These are phyloP conservation scores for Plectosphaerella plurivora DNA, from an alignment of 2,329 filamentous ascomycete species.

Conservation along the genomic window DNA sequence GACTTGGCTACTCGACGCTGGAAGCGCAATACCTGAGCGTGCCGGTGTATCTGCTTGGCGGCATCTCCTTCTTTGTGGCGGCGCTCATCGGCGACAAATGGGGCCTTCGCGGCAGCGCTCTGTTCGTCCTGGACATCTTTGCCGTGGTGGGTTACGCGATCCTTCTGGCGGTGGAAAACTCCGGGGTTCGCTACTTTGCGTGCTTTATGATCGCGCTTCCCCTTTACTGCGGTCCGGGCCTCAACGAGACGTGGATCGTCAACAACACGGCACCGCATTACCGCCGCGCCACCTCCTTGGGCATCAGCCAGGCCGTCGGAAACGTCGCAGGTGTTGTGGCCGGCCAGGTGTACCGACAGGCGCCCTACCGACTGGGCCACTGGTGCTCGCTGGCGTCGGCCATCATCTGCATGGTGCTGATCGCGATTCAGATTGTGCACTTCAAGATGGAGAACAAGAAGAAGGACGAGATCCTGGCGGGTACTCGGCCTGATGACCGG, in stretches of 20 bases:
- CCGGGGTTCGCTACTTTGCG: slow-evolving; percentile 43
- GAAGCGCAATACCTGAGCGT: slow-evolving; percentile 49
- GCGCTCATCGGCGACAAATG: slow-evolving; percentile 40
- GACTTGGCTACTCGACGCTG: slow-evolving; percentile 43
- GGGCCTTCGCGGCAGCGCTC: slow-evolving; percentile 29
- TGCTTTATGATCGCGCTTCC: slow-evolving; percentile 42
- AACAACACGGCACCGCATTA: slow-evolving; percentile 40
- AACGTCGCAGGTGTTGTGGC: slow-evolving; percentile 39
- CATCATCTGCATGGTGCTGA: slow-evolving; percentile 8
- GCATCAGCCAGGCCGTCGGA: slow-evolving; percentile 39
- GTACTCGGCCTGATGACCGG: slow-evolving; percentile 6
- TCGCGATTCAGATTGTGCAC: slow-evolving; percentile 6
- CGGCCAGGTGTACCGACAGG: slow-evolving; percentile 14
- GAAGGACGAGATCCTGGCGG: slow-evolving; percentile 7
- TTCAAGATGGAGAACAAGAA: slow-evolving; percentile 5
- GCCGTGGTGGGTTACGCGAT: slow-evolving; percentile 44
- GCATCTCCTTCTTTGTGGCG: slow-evolving; percentile 34
- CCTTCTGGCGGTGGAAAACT: slow-evolving; percentile 33
- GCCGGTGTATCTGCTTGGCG: slow-evolving; percentile 48
- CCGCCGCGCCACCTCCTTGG: slow-evolving; percentile 40
- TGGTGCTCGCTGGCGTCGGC: slow-evolving; percentile 8
- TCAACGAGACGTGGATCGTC: slow-evolving; percentile 44
- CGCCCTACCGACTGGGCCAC: slow-evolving; percentile 24
- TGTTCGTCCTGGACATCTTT: slow-evolving; percentile 51
- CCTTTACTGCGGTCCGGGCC: slow-evolving; percentile 43